phyloP scores from a whole-genome alignment of 2,329 filamentous ascomycete genomes.

The Scedosporium minutisporum region DNA sequence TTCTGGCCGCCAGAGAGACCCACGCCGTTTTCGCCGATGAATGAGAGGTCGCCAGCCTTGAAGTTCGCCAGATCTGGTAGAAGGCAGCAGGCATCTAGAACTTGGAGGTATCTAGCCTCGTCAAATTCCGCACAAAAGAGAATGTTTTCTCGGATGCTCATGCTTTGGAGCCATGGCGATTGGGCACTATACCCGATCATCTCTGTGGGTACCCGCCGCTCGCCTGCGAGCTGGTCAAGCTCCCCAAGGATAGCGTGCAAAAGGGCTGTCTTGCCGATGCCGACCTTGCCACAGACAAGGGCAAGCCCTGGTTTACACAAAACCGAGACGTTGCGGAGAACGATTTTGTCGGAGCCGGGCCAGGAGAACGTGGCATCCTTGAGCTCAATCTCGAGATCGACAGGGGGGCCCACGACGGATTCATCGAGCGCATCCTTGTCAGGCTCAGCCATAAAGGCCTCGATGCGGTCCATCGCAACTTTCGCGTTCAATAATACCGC shows the following conservation, averaged over 20 bases:
- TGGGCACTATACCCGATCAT: conserved; percentile 49
- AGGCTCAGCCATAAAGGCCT: conserved; percentile 78
- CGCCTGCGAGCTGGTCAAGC: conserved; percentile 54
- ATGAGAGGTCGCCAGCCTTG: conserved; percentile 45
- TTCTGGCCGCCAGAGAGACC: conserved; percentile 56
- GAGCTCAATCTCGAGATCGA: conserved; percentile 38
- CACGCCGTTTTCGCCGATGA: conserved; percentile 53
- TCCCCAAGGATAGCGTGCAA: conserved; percentile 51
- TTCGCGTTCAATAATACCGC: conserved; percentile 70
- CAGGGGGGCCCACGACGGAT: conserved; percentile 11
- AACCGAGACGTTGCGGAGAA: conserved; percentile 37
- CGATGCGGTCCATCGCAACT: conserved; percentile 73
- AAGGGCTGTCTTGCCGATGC: conserved; percentile 52
- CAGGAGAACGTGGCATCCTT: conserved; percentile 65
- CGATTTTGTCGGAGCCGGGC: conserved; percentile 54
- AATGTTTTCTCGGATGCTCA: conserved; percentile 56
- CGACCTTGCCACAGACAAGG: conserved; percentile 49
- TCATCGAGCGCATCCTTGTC: conserved; percentile 49
- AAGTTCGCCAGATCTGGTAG: conserved; percentile 46
- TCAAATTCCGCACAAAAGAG: conserved; percentile 51
- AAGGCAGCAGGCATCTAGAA: conserved; percentile 52
- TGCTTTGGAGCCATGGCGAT: conserved; percentile 56
- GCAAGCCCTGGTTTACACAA: conserved; percentile 40
- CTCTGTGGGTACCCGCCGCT: conserved; percentile 34
- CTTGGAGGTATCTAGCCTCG: conserved; percentile 43